Base-by-base conservation (phyloP, 495 filamentous ascomycete genomes). In the Endocarpon pusillum region DNA sequence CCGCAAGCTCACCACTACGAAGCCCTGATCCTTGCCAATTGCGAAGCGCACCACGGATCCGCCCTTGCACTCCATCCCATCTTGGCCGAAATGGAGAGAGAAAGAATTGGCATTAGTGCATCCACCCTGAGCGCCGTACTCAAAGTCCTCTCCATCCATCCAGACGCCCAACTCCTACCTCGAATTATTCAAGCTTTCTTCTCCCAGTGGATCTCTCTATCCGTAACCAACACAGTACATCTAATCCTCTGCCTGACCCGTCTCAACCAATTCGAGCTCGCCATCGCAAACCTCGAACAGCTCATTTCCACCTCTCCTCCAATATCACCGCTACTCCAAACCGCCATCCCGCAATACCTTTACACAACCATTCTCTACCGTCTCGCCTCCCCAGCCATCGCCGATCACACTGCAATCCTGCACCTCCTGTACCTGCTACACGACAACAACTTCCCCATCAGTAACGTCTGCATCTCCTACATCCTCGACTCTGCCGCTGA, bases 231-330 rank as follows among this genome's bases (percentile, higher is more conserved):
- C 11, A 73, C 65, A 57, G 64, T 74, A 46, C 67, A 69, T 48
- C 64, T 93, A 21, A 68, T 76, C 3, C 57, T 75, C 21, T 85
- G 84, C 1, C 51, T 89, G 19, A 55, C 94, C 22, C 64, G 81
- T 32, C 85, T 93, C 43, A 67, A 73, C 8, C 77, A 87, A 42
- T 71, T 79, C 34, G 89, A 97, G 51, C 54, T 81, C 45, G 86
- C 82, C 2, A 49, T 93, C 31, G 73, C 85, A 19, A 69, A 72
- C 39, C 47, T 93, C 27, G 72, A 78, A 12, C 49, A 64, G 19
- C 73, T 91, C 66, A 56, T 71, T 28, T 55, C 54, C 24, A 60
- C n/a, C n/a, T n/a, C n/a, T n/a, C n/a, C n/a, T n/a, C n/a, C n/a
- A n/a, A n/a, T n/a, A n/a, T n/a, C n/a, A n/a, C n/a, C n/a, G n/a